phyloP scores from a whole-genome alignment of 768 basidiomycete species.

The Lactarius sanguifluus region DNA sequence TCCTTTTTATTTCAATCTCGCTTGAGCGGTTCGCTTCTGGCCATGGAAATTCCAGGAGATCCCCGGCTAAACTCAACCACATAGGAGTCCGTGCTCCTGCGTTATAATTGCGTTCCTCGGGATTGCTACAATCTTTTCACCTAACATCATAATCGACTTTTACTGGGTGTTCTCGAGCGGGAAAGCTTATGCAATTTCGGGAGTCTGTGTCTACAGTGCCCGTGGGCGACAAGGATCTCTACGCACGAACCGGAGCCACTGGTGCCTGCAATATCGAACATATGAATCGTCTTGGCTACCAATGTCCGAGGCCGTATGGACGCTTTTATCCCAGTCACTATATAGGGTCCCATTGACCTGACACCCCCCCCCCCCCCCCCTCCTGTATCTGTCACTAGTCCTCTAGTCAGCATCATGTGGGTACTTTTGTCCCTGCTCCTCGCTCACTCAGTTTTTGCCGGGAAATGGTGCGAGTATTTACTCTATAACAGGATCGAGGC shows the following conservation, averaged over 20 bases:
- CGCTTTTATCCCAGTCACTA: neutral
- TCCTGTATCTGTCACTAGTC: neutral
- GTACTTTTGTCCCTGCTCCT: neutral
- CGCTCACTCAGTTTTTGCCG: neutral
- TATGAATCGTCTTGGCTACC: neutral
- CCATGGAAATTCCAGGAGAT: neutral
- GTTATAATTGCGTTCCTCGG: neutral
- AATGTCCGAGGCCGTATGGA: neutral
- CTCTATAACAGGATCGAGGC: neutral
- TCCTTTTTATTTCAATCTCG: neutral
- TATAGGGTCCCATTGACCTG: neutral
- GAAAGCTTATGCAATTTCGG: neutral
- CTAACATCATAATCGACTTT: neutral
- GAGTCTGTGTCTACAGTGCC: neutral
- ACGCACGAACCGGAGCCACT: neutral
- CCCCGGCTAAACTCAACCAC: neutral
- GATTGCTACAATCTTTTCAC: neutral
- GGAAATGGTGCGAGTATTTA: conserved; percentile 4
- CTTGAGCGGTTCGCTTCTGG: neutral
- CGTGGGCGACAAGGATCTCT: neutral
- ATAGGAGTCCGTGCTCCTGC: neutral
- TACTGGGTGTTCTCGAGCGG: neutral
- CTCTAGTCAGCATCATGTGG: neutral
- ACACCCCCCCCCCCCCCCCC: neutral
- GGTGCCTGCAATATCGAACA: neutral